A percentile compares a stretch with the other conserved stretches of the same genome.
Evolutionary conservation across 2,329 filamentous ascomycete species (phyloP).

Genomic region (Botrytis tulipae): DNA sequence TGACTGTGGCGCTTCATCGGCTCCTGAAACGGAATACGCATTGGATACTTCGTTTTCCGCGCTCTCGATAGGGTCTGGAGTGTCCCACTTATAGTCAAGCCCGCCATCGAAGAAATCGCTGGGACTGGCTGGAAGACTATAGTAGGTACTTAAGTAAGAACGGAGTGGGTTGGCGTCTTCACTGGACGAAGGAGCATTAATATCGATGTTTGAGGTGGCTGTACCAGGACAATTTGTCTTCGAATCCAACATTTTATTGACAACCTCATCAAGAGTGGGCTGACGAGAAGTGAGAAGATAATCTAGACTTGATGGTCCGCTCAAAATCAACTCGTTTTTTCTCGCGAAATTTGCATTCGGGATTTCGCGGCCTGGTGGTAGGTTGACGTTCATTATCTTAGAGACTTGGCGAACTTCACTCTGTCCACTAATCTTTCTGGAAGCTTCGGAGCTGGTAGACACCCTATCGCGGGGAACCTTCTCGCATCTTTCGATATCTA

Average conservation of each 20-base stretch:
- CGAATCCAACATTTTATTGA: background rate
- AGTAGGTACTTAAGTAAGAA: slow-evolving; percentile 10
- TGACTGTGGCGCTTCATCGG: background rate
- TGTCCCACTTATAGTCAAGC: slow-evolving; percentile 43
- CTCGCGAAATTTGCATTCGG: slow-evolving; percentile 48
- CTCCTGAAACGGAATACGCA: background rate
- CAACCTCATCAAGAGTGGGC: slow-evolving; percentile 15
- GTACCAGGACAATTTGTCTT: slow-evolving; percentile 2
- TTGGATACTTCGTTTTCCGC: background rate
- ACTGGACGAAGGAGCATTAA: background rate
- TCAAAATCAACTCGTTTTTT: slow-evolving; percentile 44
- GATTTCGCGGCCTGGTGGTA: slow-evolving; percentile 34
- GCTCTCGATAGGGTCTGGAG: background rate
- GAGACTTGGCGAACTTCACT: background rate
- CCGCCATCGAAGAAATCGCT: slow-evolving; percentile 48
- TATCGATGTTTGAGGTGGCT: background rate
- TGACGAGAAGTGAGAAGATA: slow-evolving; percentile 17
- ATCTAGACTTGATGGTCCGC: slow-evolving; percentile 25
- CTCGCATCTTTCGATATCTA: background rate
- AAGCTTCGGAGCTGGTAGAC: background rate
- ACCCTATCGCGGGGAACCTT: background rate
- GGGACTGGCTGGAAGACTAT: slow-evolving; percentile 43
- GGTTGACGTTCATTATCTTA: slow-evolving; percentile 14
- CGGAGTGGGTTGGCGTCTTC: slow-evolving; percentile 11
- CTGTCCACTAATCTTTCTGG: background rate